These are phyloP conservation scores for Nigrospora osmanthi DNA, from an alignment of 2,329 filamentous ascomycete genomes.

Conservation along the genomic window DNA sequence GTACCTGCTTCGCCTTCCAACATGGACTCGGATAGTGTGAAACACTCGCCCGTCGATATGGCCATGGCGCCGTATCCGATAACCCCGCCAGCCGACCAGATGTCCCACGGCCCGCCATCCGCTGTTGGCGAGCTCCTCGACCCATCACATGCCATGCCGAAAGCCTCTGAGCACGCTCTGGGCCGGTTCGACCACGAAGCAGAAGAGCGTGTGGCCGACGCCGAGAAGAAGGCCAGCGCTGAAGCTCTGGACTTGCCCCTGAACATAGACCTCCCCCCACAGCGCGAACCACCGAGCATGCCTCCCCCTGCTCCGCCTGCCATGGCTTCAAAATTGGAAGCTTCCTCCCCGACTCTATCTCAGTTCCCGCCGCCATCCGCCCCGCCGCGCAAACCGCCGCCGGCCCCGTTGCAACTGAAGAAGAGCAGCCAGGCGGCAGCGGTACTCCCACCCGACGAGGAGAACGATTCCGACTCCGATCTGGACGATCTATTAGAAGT, in stretches of 20 bases:
- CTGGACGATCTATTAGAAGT: constrained; percentile 73
- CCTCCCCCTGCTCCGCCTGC: constrained; percentile 39
- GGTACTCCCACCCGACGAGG: constrained; percentile 39
- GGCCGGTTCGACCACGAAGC: constrained; percentile 49
- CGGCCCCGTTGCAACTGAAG: constrained; percentile 71
- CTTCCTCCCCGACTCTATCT: constrained; percentile 33
- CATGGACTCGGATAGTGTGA: constrained; percentile 41
- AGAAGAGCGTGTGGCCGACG: constrained; percentile 38
- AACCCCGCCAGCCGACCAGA: constrained; percentile 51
- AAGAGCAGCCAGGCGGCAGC: constrained; percentile 24
- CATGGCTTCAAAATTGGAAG: constrained; percentile 33
- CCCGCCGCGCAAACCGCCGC: constrained; percentile 70
- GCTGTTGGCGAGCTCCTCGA: constrained; percentile 43
- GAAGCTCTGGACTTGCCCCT: constrained; percentile 39
- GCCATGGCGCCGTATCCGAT: constrained; percentile 56
- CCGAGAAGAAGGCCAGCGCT: constrained; percentile 36
- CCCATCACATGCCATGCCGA: constrained; percentile 52
- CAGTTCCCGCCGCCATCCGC: constrained; percentile 46
- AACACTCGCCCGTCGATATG: constrained; percentile 52
- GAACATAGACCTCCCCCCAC: constrained; percentile 45
- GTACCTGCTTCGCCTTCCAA: constrained; percentile 38
- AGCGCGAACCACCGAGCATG: constrained; percentile 42
- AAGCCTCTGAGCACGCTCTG: constrained; percentile 49
- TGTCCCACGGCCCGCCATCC: constrained; percentile 27
- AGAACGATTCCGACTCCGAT: constrained; percentile 64